Conservation (phyloP, 1,284 basidiomycete genomes). For the Caloboletus firmus region DNA sequence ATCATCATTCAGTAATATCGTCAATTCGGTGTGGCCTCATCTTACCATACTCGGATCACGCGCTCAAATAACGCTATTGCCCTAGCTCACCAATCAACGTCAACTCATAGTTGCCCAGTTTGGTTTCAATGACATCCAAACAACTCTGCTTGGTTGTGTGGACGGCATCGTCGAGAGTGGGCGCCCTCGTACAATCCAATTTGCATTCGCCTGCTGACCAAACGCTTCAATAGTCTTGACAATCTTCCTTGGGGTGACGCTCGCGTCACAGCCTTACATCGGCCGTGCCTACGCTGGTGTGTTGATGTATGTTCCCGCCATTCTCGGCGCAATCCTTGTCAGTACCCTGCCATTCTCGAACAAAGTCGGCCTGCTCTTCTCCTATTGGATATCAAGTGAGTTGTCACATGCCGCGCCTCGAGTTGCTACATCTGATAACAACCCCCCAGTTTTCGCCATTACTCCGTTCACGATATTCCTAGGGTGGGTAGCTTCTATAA, state of each 20-base stretch:
- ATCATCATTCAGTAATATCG: slow-evolving; percentile 44
- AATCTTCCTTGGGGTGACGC: slow-evolving; percentile 58
- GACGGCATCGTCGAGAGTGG: slow-evolving; percentile 68
- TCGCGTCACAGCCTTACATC: slow-evolving; percentile 53
- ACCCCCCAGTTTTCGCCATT: slow-evolving; percentile 58
- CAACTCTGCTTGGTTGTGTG: slow-evolving; percentile 75
- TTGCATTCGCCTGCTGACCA: slow-evolving; percentile 6
- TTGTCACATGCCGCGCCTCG: slow-evolving; percentile 2
- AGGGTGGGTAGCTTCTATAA: slow-evolving; percentile 67
- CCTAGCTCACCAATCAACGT: slow-evolving; percentile 71
- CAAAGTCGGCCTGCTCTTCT: slow-evolving; percentile 69
- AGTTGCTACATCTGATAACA: not conserved
- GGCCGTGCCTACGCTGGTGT: slow-evolving; percentile 62
- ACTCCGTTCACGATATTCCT: slow-evolving; percentile 70
- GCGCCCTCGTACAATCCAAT: not conserved
- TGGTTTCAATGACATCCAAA: slow-evolving; percentile 69
- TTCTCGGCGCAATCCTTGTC: slow-evolving; percentile 68
- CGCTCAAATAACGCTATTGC: slow-evolving; percentile 2
- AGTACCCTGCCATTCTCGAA: slow-evolving; percentile 64
- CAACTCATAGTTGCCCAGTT: slow-evolving; percentile 73
- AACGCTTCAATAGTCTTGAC: slow-evolving; percentile 45
- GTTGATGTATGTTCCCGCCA: slow-evolving; percentile 65
- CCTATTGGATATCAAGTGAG: slow-evolving; percentile 71
- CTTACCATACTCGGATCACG: not conserved
- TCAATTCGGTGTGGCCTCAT: slow-evolving; percentile 48